Conservation (phyloP, 2,329 filamentous ascomycete genomes). For the Simplicillium aogashimaense region DNA sequence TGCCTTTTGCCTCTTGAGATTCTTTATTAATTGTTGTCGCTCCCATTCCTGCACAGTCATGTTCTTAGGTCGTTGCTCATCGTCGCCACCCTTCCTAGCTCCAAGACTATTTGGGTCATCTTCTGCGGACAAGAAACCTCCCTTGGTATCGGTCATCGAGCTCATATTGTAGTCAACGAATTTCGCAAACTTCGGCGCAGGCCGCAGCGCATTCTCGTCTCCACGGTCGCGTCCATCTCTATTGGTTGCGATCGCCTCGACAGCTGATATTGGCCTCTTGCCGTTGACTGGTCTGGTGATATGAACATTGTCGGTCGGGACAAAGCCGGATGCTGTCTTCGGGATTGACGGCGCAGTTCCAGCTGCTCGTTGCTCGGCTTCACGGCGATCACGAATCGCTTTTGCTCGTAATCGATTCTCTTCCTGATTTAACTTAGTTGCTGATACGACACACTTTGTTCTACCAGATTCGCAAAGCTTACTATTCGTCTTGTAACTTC, state of each 20-base stretch:
- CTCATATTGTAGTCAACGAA: constrained; percentile 98
- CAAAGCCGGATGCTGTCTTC: constrained; percentile 57
- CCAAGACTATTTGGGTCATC: constrained; percentile 82
- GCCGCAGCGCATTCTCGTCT: constrained; percentile 48
- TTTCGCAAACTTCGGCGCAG: constrained; percentile 81
- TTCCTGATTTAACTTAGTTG: constrained; percentile 46
- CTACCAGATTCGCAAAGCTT: constrained; percentile 12
- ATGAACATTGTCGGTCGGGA: constrained; percentile 56
- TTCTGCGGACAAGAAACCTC: constrained; percentile 81
- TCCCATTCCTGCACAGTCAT: constrained; percentile 95
- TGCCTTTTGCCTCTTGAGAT: constrained; percentile 60
- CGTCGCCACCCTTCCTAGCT: constrained; percentile 27
- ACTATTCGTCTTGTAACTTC: constrained; percentile 47
- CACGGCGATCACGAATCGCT: constrained; percentile 65
- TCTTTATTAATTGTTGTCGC: constrained; percentile 62
- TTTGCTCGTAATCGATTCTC: constrained; percentile 82
- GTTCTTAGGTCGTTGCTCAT: constrained; percentile 62
- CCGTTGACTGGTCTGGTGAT: constrained; percentile 32
- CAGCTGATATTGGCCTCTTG: constrained; percentile 59
- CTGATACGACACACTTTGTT: constrained; percentile 1
- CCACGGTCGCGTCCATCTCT: constrained; percentile 54
- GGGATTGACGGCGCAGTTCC: constrained; percentile 29
- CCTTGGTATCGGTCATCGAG: constrained; percentile 96
- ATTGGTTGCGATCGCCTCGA: constrained; percentile 43
- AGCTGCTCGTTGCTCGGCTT: constrained; percentile 47